These are phyloP conservation scores for Parathielavia appendiculata DNA, from an alignment of 495 filamentous ascomycete genomes.

Conservation along the genomic window DNA sequence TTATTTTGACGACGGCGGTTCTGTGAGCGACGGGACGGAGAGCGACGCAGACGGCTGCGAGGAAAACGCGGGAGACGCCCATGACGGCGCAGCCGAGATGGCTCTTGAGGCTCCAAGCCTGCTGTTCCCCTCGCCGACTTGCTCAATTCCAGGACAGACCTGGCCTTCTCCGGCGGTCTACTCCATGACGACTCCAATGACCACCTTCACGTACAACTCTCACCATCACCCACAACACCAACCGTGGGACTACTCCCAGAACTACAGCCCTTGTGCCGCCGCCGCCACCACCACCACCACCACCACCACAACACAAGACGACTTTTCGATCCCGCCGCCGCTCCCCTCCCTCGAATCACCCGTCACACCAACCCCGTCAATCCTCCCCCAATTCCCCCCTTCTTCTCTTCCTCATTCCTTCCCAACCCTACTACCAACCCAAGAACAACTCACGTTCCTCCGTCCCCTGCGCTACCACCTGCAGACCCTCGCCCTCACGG, in stretches of 20 bases:
- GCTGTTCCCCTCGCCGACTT: background rate
- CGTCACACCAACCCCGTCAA: background rate
- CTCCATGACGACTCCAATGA: background rate
- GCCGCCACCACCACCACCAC: background rate
- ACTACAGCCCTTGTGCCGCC: background rate
- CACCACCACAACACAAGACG: background rate
- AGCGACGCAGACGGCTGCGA: constrained; percentile 31
- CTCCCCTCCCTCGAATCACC: constrained; percentile 8
- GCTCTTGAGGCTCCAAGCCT: background rate
- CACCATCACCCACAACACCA: background rate
- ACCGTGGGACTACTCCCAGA: background rate
- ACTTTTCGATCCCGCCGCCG: background rate
- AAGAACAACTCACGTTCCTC: constrained; percentile 11
- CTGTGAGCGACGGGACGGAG: constrained; percentile 53
- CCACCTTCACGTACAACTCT: background rate
- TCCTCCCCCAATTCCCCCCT: background rate
- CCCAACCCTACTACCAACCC: background rate
- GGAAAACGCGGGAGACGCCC: background rate
- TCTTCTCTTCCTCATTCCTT: background rate
- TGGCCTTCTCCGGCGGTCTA: background rate
- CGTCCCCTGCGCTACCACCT: constrained; percentile 7
- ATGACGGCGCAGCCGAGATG: constrained; percentile 2
- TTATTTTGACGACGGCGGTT: constrained; percentile 79
- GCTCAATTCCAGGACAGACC: background rate
- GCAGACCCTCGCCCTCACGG: constrained; percentile 1